Evolutionary conservation across 495 filamentous ascomycete species (phyloP).

Genomic region (Penicillium cosmopolitanum): DNA sequence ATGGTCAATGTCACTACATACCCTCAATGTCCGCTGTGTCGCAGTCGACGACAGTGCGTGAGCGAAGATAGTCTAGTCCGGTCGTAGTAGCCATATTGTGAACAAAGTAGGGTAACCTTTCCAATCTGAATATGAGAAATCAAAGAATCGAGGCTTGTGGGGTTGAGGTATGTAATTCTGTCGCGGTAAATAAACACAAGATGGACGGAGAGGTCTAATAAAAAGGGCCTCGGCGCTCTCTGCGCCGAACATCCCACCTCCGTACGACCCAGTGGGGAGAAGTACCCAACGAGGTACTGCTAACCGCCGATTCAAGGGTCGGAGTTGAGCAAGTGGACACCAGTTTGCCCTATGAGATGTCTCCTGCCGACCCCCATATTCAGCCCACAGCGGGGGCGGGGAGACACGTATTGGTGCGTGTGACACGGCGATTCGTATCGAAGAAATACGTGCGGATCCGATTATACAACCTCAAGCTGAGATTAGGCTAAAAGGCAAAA

Average conservation of each 20-base stretch:
- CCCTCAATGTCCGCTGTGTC: constrained; percentile 64
- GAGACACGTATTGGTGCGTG: background rate
- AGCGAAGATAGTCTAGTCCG: constrained; percentile 46
- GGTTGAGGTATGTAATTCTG: background rate
- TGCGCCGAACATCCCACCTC: constrained; percentile 1
- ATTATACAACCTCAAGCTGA: background rate
- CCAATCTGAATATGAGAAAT: background rate
- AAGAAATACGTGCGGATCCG: no score
- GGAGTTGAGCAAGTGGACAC: no score
- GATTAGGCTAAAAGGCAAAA: background rate
- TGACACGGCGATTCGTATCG: background rate
- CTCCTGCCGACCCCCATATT: background rate
- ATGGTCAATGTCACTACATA: constrained; percentile 14
- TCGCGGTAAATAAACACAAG: constrained; percentile 22
- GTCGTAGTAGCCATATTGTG: constrained; percentile 26
- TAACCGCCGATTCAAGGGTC: background rate
- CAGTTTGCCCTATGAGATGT: background rate
- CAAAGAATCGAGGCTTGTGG: background rate
- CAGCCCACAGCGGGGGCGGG: background rate
- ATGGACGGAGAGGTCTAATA: constrained; percentile 6
- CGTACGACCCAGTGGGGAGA: background rate
- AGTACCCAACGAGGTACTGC: background rate
- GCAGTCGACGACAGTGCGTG: constrained; percentile 58
- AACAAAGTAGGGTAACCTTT: background rate
- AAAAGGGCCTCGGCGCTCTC: background rate